Base-by-base conservation (phyloP, 192 early-diverging fungal species). In the Coemansia biformis region DNA sequence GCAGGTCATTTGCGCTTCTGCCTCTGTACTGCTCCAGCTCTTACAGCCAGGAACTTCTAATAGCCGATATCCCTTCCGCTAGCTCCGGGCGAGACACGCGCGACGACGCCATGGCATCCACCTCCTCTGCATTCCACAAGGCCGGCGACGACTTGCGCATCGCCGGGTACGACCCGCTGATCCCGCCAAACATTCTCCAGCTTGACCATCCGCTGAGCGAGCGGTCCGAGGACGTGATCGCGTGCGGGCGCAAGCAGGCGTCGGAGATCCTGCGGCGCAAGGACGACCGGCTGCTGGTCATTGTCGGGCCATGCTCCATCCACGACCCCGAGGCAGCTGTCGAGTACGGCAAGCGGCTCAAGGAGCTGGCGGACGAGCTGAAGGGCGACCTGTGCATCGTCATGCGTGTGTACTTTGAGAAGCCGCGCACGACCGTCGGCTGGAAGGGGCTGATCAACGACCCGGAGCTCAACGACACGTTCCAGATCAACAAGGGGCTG, bases 381-480 rank as follows among this genome's bases (percentile, higher is more conserved):
- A 70, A 81, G 44, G 83, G 81, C 38, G 90, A 93, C 13, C 59
- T 98, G 43, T 64, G 86, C 31, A 86, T 98, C 50, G 78, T 98
- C 43, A 98, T 98, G 94, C 81, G 94, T 26, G 82, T 86, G 51
- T 98, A 98, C 83, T 96, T 98, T 85, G 94, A 98, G 60, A 98
- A 98, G 76, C 94, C 94, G 31, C 78, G 94, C 51, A 96, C 94
- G 2, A 96, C 92, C 8, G 91, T 96, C 39, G 94, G 87, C 13
- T 88, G 85, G 88, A 87, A 87, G 70, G 87, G 87, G 24, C 66
- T 90, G 43, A 90, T 90, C 66, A 89, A 89, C 55, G 86, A 88
- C 48, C 84, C 86, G 9, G 80, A 85, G 46, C 79, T 86, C 46
- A 74, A 86, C 57, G 83, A 77, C 51, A 87, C 80, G 59, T 98